Base-by-base conservation (phyloP, 1,139 yeast species). In the Taphrina flavorubra region DNA sequence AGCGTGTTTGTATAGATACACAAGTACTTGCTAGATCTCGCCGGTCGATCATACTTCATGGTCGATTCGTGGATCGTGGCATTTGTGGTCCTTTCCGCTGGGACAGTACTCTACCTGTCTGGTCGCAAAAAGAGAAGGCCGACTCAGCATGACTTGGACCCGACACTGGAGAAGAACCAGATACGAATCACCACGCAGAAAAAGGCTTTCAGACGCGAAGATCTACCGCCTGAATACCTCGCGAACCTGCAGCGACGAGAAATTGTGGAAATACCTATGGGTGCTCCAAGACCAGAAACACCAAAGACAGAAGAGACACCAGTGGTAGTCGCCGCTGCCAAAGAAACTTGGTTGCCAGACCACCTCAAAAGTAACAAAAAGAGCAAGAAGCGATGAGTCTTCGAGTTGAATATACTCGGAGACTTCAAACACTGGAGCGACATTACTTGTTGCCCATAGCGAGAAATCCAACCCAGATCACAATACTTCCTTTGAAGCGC, bases 191-290 rank as follows among this genome's bases (percentile, higher is more conserved):
- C 67, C n/a, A 63, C 67, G 6, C 61, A 56, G 44, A 63, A 63
- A 61, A 63, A 63, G 55, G 67, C 67, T n/a, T 63, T 63, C 39
- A 53, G 67, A 39, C 53, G 67, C 11, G 67, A 63, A 25, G 67
- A 63, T 18, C 46, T 63, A 16, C 61, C 59, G n/a, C 61, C 67
- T 5, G 67, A 55, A 34, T 53, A 53, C 10, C 55, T 63, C n/a
- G 67, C 67, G 6, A 16, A 42, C 11, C 34, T 63, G 13, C 55
- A 63, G 36, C 18, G 67, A 16, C 67, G 67, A 18, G 67, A 63
- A 3, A 63, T 63, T 44, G 67, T 63, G 25, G 67, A 63, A 25
- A n/a, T 63, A 13, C 67, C 67, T 47, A 63, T 63, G 67, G 67
- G 67, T 10, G 60, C 59, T 34, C 61, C 60, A 1, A 11, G 62